Conservation (phyloP, 805 yeast species). For the Sugiyamaella smithiae region DNA sequence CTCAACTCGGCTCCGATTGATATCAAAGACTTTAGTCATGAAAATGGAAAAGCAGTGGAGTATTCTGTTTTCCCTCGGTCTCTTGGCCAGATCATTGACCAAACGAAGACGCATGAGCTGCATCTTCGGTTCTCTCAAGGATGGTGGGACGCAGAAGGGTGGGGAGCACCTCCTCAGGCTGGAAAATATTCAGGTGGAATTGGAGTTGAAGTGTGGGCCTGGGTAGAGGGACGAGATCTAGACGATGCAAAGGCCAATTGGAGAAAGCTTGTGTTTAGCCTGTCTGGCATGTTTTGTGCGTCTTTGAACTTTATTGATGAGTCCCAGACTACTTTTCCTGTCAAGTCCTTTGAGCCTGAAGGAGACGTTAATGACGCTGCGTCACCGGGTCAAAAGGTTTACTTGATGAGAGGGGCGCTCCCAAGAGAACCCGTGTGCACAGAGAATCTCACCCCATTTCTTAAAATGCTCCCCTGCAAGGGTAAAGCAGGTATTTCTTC, state of each 20-base stretch:
- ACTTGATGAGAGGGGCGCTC: constrained; percentile 73
- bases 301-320: constrained; percentile 85
- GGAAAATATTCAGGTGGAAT: constrained; percentile 85
- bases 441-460: constrained; percentile 90
- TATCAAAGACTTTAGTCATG: not conserved
- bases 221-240: constrained; percentile 60
- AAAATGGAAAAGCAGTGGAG: constrained; percentile 16
- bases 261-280: constrained; percentile 65
- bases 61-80: constrained; percentile 65
- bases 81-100: constrained; percentile 69
- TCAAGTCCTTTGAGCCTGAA: constrained; percentile 38
- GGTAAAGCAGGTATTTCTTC: constrained; percentile 88
- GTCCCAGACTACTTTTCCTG: constrained; percentile 70
- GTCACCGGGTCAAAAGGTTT: constrained; percentile 26
- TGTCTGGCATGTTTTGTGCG: constrained; percentile 94
- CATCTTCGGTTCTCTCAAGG: constrained; percentile 91
- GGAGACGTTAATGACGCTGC: constrained; percentile 13
- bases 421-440: constrained; percentile 97
- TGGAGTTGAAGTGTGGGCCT: constrained; percentile 93
- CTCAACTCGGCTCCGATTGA: constrained; percentile 49
- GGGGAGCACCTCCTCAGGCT: constrained; percentile 77
- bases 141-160: constrained; percentile 85
- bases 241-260: constrained; percentile 61
- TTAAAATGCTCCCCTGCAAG: constrained; percentile 85
- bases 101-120: constrained; percentile 66